Evolutionary conservation across 805 yeast species (phyloP), one percentile per base, ranked within the genome.

Genomic region (Wickerhamiella dianesei): DNA sequence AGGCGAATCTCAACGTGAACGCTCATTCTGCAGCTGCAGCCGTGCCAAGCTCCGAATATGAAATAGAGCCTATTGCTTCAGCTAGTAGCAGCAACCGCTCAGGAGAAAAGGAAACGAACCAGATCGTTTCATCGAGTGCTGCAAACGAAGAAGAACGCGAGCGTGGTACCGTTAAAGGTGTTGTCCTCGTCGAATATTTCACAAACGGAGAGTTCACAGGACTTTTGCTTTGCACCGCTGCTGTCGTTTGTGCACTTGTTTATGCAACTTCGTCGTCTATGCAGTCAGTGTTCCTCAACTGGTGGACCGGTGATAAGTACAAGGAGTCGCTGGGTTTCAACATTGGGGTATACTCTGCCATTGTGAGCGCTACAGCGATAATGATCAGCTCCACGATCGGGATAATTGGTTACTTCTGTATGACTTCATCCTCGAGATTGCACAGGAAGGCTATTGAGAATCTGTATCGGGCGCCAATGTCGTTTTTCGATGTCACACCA

Each of bases 401-500:
- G 20, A 14, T 47, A 2, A 19, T 53, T 21, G 46, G 48, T 35
- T 29, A 41, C 64, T 22, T 76, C 83, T 2, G 68, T 83, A 2
- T 73, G 62, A 50, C 58, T 51, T 76, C 87, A 0, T 66, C 86
- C 0, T 71, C 64, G 47, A 57, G 54, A n/a, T 65, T 86, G 58
- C 84, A 84, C 57, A 64, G 79, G 37, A 55, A 55, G 44, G 87
- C 94, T 0, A 68, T 79, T 45, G 60, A 68, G 40, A 72, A 68
- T 35, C 68, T 86, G 14, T 64, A 86, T 48, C 77, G 77, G 50
- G 77, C 89, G 2, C 94, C 94, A 41, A 82, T 83, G 87, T 63
- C 79, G 0, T 86, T 75, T 59, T 71, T 84, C 64, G 95, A 86
- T 57, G 76, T 83, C 9, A 82, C 92, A 0, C 95, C 95, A 17